Base-by-base conservation (phyloP, 371 early-diverging fungal species). In the Actinomortierella wolfii region DNA sequence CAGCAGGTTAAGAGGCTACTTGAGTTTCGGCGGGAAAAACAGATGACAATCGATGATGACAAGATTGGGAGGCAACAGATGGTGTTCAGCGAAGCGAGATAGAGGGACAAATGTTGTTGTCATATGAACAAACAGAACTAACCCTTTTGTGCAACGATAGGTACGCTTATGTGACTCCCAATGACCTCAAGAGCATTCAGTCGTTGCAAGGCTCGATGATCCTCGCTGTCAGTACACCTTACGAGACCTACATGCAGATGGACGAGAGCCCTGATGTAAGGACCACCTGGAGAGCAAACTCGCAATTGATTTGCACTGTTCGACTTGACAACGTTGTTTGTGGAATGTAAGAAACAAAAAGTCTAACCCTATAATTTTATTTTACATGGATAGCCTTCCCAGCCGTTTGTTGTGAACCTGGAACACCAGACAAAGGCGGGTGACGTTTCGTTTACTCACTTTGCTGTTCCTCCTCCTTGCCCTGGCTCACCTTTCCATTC, bases 381-480 rank as follows among this genome's bases (percentile, higher is more conserved):
- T 1, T 18, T 45, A 13, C 45, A n/a, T n/a, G n/a, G n/a, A n/a
- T n/a, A 69, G 70, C 50, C 54, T 21, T 69, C 70, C 8, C 55
- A 64, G 60, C 64, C 70, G 6, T 70, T 70, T 46, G 65, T 64
- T 23, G 61, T 70, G 71, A 70, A 70, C 47, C 42, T 70, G 61
- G 71, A 70, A 55, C 71, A 70, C 56, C 64, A 70, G 61, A 70
- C 71, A 0, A 53, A 40, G 0, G 65, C 71, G 14, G 71, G 71
- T 29, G 61, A 70, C 20, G 71, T 70, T 44, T 56, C 61, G n/a
- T 34, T 70, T 43, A 60, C 49, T 48, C 45, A 64, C 7, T 64
- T 70, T 17, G 61, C 54, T 4, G 65, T 70, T 25, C 70, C 70
- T 24, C 70, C 70, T 26, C 71, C 58, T 24, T 70, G 71, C 58